phyloP scores from a whole-genome alignment of 441 rosid species.

The Jatropha multifida region DNA sequence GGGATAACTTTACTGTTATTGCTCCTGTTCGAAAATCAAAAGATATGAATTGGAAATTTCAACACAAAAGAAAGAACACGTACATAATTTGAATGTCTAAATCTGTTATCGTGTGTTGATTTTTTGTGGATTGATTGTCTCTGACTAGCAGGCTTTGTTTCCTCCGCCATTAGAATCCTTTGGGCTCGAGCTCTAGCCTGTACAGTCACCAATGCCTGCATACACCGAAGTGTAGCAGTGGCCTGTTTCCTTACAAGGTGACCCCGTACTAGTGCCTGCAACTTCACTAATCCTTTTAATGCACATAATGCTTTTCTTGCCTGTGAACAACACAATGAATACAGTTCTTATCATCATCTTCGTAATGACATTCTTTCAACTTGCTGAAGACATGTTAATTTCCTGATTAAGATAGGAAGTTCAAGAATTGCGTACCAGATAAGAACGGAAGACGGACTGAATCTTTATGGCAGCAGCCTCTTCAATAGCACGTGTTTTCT shows the following conservation, averaged over 20 bases:
- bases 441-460: constrained; percentile 73
- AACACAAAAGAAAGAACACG: constrained; percentile 27
- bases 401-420: not conserved
- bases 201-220: constrained; percentile 57
- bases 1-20: not conserved
- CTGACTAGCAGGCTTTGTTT: constrained; percentile 37
- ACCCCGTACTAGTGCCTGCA: constrained; percentile 71
- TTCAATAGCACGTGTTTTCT: constrained; percentile 41
- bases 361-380: not conserved
- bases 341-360: not conserved
- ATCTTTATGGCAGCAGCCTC: constrained; percentile 75
- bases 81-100: constrained; percentile 40
- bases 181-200: constrained; percentile 63
- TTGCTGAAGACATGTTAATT: not conserved
- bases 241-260: constrained; percentile 62
- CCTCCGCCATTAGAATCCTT: constrained; percentile 55
- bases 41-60: constrained; percentile 8
- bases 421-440: constrained; percentile 50
- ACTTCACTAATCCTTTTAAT: constrained; percentile 63
- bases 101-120: constrained; percentile 45
- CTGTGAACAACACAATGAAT: constrained; percentile 34
- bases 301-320: constrained; percentile 84
- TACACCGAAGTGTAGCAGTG: constrained; percentile 52
- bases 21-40: not conserved
- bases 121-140: constrained; percentile 54